Conservation (phyloP, 2,329 filamentous ascomycete species). For the Trichophyton verrucosum region DNA sequence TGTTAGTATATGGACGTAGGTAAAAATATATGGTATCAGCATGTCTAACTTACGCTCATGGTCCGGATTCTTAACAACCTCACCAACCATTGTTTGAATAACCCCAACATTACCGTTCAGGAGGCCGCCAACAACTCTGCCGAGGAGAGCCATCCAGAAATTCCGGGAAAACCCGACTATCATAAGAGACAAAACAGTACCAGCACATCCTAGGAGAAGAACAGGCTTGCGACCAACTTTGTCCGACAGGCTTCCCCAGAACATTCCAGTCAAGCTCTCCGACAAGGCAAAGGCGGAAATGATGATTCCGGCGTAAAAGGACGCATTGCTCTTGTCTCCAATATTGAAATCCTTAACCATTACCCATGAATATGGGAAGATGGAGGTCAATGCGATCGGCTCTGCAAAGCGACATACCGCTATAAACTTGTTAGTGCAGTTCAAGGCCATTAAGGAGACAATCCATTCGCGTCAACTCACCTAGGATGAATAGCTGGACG, state of each 20-base stretch:
- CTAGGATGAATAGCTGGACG: slow-evolving; percentile 69
- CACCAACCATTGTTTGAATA: slow-evolving; percentile 84
- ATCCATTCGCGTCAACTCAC: slow-evolving; percentile 39
- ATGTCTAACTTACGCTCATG: slow-evolving; percentile 49
- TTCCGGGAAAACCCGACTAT: slow-evolving; percentile 74
- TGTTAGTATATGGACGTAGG: neutral
- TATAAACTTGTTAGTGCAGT: slow-evolving; percentile 25
- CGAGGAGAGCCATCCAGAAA: slow-evolving; percentile 64
- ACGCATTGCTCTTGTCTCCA: slow-evolving; percentile 61
- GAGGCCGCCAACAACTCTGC: slow-evolving; percentile 66
- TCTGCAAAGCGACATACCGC: slow-evolving; percentile 87
- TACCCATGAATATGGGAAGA: slow-evolving; percentile 84
- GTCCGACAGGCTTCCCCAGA: slow-evolving; percentile 69
- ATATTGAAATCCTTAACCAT: slow-evolving; percentile 66
- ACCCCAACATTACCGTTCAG: slow-evolving; percentile 90
- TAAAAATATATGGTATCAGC: neutral
- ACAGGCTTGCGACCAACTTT: slow-evolving; percentile 67
- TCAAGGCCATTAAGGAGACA: neutral
- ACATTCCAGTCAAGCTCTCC: slow-evolving; percentile 61
- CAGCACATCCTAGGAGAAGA: slow-evolving; percentile 62
- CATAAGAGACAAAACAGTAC: slow-evolving; percentile 70
- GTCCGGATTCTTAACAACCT: slow-evolving; percentile 77
- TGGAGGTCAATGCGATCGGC: slow-evolving; percentile 82
- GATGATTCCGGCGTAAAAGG: slow-evolving; percentile 75
- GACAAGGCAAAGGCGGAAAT: slow-evolving; percentile 76